Percentiles rank a stretch among this genome's conserved stretches.
phyloP scores from a whole-genome alignment of 164 flowering plant genomes.

The Piper betle region DNA sequence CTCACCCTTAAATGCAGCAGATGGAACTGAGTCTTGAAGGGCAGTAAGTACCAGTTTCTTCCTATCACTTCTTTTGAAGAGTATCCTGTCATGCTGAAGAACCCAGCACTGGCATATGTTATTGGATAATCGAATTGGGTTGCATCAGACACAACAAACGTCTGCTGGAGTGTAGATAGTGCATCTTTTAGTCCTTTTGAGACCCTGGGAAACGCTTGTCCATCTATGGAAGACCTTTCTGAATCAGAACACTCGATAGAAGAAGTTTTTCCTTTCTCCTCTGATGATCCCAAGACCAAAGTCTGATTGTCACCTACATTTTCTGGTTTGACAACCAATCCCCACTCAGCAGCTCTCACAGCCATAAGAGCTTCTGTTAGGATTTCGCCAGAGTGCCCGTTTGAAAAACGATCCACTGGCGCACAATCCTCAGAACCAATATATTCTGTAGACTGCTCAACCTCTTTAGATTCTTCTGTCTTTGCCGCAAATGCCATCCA shows the following conservation, averaged over 20 bases:
- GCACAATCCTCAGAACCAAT: neutral
- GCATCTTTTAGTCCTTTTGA: slow-evolving; percentile 89
- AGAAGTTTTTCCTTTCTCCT: slow-evolving; percentile 17
- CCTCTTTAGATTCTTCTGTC: neutral
- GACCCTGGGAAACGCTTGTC: slow-evolving; percentile 42
- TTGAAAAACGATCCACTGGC: neutral
- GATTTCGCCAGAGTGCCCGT: slow-evolving; percentile 8
- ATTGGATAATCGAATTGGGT: slow-evolving; percentile 82
- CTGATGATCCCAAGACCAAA: slow-evolving; percentile 10
- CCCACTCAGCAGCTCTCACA: slow-evolving; percentile 28
- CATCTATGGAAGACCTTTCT: slow-evolving; percentile 34
- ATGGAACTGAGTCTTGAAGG: neutral
- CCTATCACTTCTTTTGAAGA: slow-evolving; percentile 75
- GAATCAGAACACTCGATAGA: slow-evolving; percentile 24
- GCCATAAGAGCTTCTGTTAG: slow-evolving; percentile 18
- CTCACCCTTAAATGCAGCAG: neutral
- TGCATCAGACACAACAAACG: slow-evolving; percentile 95
- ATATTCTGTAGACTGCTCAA: slow-evolving; percentile 1
- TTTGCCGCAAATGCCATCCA: slow-evolving; percentile 26
- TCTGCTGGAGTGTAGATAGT: slow-evolving; percentile 64
- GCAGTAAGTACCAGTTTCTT: slow-evolving; percentile 63
- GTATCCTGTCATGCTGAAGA: slow-evolving; percentile 85
- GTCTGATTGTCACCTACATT: slow-evolving; percentile 16
- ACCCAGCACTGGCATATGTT: slow-evolving; percentile 86
- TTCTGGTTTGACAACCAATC: slow-evolving; percentile 17